phyloP scores from a whole-genome alignment of 805 yeast genomes.

The Hanseniaspora taiwanica region DNA sequence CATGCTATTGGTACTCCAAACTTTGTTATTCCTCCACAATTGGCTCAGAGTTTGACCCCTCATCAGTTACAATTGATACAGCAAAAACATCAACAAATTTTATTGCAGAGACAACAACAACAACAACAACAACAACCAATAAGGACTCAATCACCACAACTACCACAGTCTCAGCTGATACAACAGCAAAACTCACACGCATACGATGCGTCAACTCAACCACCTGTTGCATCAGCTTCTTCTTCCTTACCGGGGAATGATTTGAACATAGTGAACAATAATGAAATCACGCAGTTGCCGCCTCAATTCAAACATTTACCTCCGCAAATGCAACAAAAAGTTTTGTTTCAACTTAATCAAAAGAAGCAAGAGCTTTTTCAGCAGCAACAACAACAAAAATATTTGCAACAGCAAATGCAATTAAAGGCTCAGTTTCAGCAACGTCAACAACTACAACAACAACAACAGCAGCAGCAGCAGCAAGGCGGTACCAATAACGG shows the following conservation, averaged over 20 bases:
- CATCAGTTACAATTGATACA: conserved; percentile 23
- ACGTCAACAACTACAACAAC: conserved; percentile 12
- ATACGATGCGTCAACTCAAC: not conserved
- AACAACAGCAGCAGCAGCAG: conserved; percentile 9
- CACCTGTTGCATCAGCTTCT: not conserved
- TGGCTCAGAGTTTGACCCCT: conserved; percentile 19
- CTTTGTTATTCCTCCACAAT: conserved; percentile 21
- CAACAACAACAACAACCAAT: conserved; percentile 16
- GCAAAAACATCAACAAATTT: conserved; percentile 22
- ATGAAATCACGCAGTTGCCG: conserved; percentile 9
- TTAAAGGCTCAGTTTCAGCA: conserved; percentile 6
- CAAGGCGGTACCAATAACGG: too few species aligned
- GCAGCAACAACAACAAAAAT: conserved; percentile 15
- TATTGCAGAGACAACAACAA: conserved; percentile 14
- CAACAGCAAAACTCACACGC: conserved; percentile 6
- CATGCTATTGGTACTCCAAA: conserved; percentile 23
- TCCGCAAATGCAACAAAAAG: conserved; percentile 10
- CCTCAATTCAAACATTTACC: conserved; percentile 10
- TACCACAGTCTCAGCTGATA: conserved; percentile 7
- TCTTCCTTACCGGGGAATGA: not conserved
- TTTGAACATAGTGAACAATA: not conserved
- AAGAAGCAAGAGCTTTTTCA: conserved; percentile 10
- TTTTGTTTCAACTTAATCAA: conserved; percentile 4
- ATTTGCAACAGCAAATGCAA: conserved; percentile 13
- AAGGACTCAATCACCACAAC: too few species aligned